Evolutionary conservation across 2,329 filamentous ascomycete species (phyloP).

Genomic region (Colletotrichum tofieldiae): DNA sequence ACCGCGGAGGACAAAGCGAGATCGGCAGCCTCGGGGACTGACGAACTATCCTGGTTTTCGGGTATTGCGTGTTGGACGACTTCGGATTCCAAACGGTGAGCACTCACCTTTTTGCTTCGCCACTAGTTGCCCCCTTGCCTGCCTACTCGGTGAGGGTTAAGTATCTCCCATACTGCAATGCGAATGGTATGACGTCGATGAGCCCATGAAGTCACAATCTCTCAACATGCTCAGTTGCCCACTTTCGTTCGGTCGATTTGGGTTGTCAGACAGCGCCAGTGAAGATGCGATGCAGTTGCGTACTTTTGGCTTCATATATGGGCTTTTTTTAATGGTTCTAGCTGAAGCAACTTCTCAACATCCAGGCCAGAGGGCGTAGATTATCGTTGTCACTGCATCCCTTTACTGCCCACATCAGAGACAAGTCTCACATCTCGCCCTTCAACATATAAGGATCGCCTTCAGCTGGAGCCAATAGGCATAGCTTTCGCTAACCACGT

Average conservation of each 20-base stretch:
- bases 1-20: neutral
- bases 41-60: neutral
- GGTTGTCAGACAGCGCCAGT: neutral
- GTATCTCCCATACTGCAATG: neutral
- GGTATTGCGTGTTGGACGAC: neutral
- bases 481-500: neutral
- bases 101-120: neutral
- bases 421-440: neutral
- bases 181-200: neutral
- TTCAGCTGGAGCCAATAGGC: neutral
- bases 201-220: neutral
- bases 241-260: too few species aligned
- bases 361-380: neutral
- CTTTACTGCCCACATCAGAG: neutral
- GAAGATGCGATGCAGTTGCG: too few species aligned
- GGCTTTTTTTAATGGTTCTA: too few species aligned
- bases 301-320: too few species aligned
- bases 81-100: neutral
- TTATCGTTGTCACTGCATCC: neutral
- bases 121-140: neutral
- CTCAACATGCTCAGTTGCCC: neutral
- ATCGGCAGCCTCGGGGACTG: neutral
- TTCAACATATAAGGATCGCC: neutral
- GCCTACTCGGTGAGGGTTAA: too few species aligned
- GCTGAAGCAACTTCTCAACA: fast-evolving